Evolutionary conservation across 202 grass and related monocot species (phyloP).

Genomic region (Dendrocalamus latiflorus): DNA sequence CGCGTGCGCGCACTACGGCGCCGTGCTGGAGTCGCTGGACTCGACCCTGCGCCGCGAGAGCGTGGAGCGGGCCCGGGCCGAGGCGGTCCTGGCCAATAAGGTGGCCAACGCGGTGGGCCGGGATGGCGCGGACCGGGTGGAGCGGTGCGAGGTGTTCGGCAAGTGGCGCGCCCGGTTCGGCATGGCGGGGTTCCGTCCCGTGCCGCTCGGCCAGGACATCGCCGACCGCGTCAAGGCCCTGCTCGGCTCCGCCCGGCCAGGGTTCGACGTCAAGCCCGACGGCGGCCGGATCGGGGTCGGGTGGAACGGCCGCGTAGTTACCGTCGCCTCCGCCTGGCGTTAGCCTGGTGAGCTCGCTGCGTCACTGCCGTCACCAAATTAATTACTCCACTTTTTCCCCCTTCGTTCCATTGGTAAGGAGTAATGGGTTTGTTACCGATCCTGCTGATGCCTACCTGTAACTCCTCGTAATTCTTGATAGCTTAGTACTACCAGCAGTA

Average conservation of each 20-base stretch:
- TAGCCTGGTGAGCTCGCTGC: slow-evolving; percentile 33
- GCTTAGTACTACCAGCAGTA: not conserved
- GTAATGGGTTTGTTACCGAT: slow-evolving; percentile 48
- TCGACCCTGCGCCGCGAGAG: slow-evolving; percentile 34
- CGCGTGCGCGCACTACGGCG: slow-evolving; percentile 69
- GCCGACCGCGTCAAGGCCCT: slow-evolving; percentile 41
- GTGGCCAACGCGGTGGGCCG: slow-evolving; percentile 63
- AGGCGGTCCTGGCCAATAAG: no score
- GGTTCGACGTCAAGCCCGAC: slow-evolving; percentile 49
- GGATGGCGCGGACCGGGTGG: slow-evolving; percentile 68
- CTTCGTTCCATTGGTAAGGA: slow-evolving; percentile 35
- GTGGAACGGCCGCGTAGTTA: slow-evolving; percentile 67
- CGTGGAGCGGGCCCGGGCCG: slow-evolving; percentile 30
- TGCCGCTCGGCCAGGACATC: slow-evolving; percentile 37
- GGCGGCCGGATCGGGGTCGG: slow-evolving; percentile 50
- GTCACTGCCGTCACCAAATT: slow-evolving; percentile 42
- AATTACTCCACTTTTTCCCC: slow-evolving; percentile 25
- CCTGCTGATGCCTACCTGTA: slow-evolving; percentile 26
- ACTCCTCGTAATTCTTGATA: slow-evolving; percentile 39
- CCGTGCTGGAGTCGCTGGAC: slow-evolving; percentile 73
- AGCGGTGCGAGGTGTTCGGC: slow-evolving; percentile 87
- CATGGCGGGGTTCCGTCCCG: slow-evolving; percentile 68
- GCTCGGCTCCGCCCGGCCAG: not conserved
- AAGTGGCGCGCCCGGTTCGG: slow-evolving; percentile 88
- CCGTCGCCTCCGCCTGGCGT: slow-evolving; percentile 76